Percentiles rank a stretch among this genome's conserved stretches.
phyloP scores from a whole-genome alignment of 2,329 filamentous ascomycete species.

The Madurella fahalii region DNA sequence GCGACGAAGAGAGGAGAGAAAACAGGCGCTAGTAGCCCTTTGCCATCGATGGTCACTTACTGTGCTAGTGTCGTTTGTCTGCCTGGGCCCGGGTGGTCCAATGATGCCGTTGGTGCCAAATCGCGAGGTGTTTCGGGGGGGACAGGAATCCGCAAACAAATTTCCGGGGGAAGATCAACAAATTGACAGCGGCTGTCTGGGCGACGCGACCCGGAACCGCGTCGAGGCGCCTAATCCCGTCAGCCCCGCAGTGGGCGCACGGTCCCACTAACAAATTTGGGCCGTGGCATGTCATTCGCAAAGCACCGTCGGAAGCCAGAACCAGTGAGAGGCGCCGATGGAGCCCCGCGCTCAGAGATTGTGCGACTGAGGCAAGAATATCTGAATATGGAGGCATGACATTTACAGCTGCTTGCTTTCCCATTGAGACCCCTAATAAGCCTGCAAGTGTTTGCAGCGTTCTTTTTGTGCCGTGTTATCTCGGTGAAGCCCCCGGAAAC shows the following conservation, averaged over 20 bases:
- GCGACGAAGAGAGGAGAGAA: constrained; percentile 2
- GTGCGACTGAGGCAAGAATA: no score
- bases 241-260: constrained; percentile 12
- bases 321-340: neutral
- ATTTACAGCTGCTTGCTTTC: neutral
- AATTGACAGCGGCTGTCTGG: constrained; percentile 12
- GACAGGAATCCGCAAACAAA: neutral
- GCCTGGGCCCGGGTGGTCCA: neutral
- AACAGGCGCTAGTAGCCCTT: constrained; percentile 12
- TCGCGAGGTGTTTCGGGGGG: neutral
- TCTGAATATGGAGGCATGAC: no score
- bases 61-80: constrained; percentile 1
- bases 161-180: constrained; percentile 23
- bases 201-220: constrained; percentile 21
- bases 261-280: constrained; percentile 3
- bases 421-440: neutral
- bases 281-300: neutral
- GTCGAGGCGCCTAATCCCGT: constrained; percentile 9
- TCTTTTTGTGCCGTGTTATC: neutral
- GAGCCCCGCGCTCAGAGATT: no score
- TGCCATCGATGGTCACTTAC: constrained; percentile 18
- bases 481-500: no score
- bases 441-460: neutral
- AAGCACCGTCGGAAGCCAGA: no score
- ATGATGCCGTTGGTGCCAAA: constrained; percentile 1